phyloP scores from a whole-genome alignment of 2,329 filamentous ascomycete species.

The Calonectria ilicicola region DNA sequence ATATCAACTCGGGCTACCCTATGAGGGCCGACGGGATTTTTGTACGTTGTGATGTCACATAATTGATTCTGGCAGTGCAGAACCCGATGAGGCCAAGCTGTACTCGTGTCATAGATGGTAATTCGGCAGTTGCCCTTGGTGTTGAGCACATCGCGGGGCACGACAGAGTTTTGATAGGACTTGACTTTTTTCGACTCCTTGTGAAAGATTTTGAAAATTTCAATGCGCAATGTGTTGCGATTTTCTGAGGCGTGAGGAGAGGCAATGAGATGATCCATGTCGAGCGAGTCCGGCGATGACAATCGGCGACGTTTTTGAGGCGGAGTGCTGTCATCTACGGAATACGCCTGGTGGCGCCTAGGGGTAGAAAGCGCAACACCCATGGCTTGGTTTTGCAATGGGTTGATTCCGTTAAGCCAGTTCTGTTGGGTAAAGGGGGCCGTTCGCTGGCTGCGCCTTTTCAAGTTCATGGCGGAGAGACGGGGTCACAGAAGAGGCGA shows the following conservation, averaged over 20 bases:
- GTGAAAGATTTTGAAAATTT: conserved; percentile 65
- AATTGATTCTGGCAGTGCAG: conserved; percentile 67
- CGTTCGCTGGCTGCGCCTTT: conserved; percentile 59
- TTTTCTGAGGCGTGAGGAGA: conserved; percentile 46
- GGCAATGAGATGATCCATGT: conserved; percentile 48
- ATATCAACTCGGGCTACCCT: conserved; percentile 62
- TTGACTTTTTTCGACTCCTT: conserved; percentile 56
- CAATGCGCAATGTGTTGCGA: conserved; percentile 61
- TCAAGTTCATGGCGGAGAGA: conserved; percentile 61
- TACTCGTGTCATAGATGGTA: conserved; percentile 50
- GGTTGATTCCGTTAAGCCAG: conserved; percentile 62
- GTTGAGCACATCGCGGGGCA: conserved; percentile 45
- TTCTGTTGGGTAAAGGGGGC: conserved; percentile 68
- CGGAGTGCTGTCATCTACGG: conserved; percentile 51
- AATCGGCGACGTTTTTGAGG: conserved; percentile 65
- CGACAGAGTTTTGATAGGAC: conserved; percentile 40
- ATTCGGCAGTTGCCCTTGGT: conserved; percentile 53
- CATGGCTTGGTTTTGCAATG: conserved; percentile 56
- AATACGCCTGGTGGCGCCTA: conserved; percentile 48
- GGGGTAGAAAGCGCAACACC: conserved; percentile 45
- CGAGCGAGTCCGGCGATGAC: conserved; percentile 51
- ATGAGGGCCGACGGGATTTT: conserved; percentile 59
- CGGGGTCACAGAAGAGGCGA: conserved; percentile 47
- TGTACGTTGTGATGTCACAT: conserved; percentile 64
- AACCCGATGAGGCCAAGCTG: conserved; percentile 51